A percentile compares a stretch with the other conserved stretches of the same genome.
Evolutionary conservation across 768 basidiomycete species (phyloP).

Genomic region (Boletus huronensis): DNA sequence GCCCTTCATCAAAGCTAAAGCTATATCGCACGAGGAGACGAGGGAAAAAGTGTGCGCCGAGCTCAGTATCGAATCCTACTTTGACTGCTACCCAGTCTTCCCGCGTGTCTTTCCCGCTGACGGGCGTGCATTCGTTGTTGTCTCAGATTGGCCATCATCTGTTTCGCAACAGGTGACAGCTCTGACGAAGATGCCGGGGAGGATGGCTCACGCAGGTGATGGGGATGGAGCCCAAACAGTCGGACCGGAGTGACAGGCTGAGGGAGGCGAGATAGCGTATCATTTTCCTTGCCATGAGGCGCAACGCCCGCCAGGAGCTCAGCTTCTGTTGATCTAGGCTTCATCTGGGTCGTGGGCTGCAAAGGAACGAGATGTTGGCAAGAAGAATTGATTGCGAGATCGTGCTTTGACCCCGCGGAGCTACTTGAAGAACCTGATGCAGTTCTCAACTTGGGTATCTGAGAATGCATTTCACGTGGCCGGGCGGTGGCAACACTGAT

Average conservation of each 20-base stretch:
- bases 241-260: conserved; percentile 43
- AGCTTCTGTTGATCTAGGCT: background rate
- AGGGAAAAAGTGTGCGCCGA: background rate
- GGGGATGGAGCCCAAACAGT: conserved; percentile 38
- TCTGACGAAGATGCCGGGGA: conserved; percentile 74
- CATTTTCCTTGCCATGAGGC: conserved; percentile 22
- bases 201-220: conserved; percentile 33
- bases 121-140: conserved; percentile 36
- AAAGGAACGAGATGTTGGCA: conserved; percentile 4
- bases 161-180: conserved; percentile 61
- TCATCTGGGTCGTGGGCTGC: conserved; percentile 1
- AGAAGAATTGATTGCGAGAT: background rate
- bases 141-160: conserved; percentile 66
- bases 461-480: conserved; percentile 19
- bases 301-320: background rate
- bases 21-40: background rate
- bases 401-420: conserved; percentile 17
- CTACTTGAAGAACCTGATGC: conserved; percentile 26
- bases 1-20: conserved; percentile 14
- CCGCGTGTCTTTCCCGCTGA: conserved; percentile 29
- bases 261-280: conserved; percentile 28
- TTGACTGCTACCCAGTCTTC: conserved; percentile 31
- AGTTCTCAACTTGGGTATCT: conserved; percentile 30
- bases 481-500: background rate
- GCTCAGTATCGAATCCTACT: conserved; percentile 31